Evolutionary conservation across 306 rosid species (phyloP).

Genomic region (Citrullus colocynthis): DNA sequence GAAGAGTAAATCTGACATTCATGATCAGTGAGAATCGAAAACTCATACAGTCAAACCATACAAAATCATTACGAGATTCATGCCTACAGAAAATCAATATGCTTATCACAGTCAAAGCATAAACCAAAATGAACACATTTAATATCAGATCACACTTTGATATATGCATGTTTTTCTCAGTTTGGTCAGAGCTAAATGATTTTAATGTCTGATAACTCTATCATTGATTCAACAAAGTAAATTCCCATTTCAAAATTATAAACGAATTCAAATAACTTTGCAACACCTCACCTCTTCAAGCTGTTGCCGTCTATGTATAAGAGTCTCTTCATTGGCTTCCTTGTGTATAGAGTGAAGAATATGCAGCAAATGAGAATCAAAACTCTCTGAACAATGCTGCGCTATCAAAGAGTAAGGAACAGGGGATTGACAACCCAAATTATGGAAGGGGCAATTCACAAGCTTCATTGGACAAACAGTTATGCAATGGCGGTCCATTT

Average conservation of each 20-base stretch:
- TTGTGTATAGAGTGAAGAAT: constrained; percentile 45
- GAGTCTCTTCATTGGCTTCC: constrained; percentile 38
- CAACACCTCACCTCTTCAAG: constrained; percentile 39
- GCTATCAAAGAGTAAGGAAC: constrained; percentile 39
- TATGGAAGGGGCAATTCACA: constrained; percentile 67
- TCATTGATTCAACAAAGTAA: background rate
- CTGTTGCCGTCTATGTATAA: constrained; percentile 36
- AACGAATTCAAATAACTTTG: background rate
- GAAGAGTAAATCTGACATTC: background rate
- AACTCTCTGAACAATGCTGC: constrained; percentile 35
- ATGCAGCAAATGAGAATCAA: constrained; percentile 41
- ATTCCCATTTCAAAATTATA: background rate
- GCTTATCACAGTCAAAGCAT: too few relatives aligned
- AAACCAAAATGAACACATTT: background rate
- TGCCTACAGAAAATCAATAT: too few relatives aligned
- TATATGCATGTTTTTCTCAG: background rate
- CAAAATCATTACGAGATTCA: background rate
- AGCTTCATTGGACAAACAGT: constrained; percentile 83
- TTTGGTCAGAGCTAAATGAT: background rate
- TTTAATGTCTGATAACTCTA: background rate
- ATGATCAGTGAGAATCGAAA: background rate
- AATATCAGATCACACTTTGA: background rate
- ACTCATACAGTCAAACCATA: background rate
- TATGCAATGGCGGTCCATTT: constrained; percentile 85
- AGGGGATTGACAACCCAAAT: constrained; percentile 55